A percentile compares a stretch with the other conserved stretches of the same genome.
phyloP scores from a whole-genome alignment of 352 stramenopile genomes.

The Globisporangium takayamanum region DNA sequence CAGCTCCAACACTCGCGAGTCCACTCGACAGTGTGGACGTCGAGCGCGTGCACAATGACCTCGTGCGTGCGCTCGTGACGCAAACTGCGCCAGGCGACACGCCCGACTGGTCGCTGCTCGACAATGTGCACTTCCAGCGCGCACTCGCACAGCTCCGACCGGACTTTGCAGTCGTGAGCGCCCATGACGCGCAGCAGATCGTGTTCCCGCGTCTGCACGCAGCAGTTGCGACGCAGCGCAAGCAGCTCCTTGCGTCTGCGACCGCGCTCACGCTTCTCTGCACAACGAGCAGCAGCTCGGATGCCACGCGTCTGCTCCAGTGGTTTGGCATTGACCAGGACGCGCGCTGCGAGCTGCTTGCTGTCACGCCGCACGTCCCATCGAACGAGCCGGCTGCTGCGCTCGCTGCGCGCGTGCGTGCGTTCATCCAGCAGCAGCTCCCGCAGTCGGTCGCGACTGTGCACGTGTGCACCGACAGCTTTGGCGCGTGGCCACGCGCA shows the following conservation, averaged over 20 bases:
- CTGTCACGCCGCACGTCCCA: slow-evolving; percentile 3
- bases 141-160: slow-evolving; percentile 17
- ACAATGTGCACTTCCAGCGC: slow-evolving; percentile 20
- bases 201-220: slow-evolving; percentile 18
- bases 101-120: slow-evolving; percentile 14
- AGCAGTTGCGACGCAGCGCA: slow-evolving; percentile 7
- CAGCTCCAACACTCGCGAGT: background rate
- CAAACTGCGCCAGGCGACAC: background rate
- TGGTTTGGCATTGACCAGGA: slow-evolving; percentile 29
- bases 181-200: slow-evolving; percentile 2
- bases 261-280: slow-evolving; percentile 16
- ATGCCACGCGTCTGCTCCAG: slow-evolving; percentile 8
- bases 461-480: slow-evolving; percentile 28
- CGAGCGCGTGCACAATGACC: slow-evolving; percentile 17
- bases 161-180: slow-evolving; percentile 10
- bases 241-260: slow-evolving; percentile 12
- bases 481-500: slow-evolving; percentile 4
- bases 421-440: slow-evolving; percentile 5
- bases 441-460: slow-evolving; percentile 10
- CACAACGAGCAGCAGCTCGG: slow-evolving; percentile 6
- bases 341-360: slow-evolving; percentile 19
- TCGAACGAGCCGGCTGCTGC: background rate
- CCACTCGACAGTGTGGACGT: background rate
- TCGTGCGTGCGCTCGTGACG: slow-evolving; percentile 24
- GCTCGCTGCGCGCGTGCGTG: slow-evolving; percentile 8